Percentiles rank a stretch among this genome's conserved stretches.
phyloP scores from a whole-genome alignment of 2,329 filamentous ascomycete species.

The Penicillium sp. region DNA sequence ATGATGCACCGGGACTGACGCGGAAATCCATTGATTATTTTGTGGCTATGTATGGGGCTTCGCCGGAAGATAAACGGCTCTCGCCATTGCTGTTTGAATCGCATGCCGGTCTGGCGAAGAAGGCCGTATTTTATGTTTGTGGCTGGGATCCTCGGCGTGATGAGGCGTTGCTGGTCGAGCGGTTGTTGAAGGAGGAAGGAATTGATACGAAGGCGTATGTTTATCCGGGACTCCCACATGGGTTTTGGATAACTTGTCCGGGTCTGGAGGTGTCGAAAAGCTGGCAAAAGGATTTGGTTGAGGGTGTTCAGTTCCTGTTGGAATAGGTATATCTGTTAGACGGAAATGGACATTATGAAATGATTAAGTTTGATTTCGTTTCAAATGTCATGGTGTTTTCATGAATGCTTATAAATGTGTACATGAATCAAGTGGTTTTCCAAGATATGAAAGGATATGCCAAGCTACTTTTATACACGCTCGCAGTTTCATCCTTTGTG shows the following conservation, averaged over 20 bases:
- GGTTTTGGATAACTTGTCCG: conserved; percentile 32
- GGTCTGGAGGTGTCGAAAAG: conserved; percentile 33
- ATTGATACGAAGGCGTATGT: conserved; percentile 48
- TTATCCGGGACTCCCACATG: conserved; percentile 47
- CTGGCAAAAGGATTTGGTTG: conserved; percentile 36
- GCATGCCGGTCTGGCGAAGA: conserved; percentile 34
- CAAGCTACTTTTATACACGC: too few relatives aligned
- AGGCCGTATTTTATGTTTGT: conserved; percentile 53
- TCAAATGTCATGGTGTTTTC: too few relatives aligned
- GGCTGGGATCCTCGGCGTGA: conserved; percentile 56
- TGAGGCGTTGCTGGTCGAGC: conserved; percentile 54
- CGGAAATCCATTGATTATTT: conserved; percentile 43
- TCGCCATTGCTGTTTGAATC: conserved; percentile 44
- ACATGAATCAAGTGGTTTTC: too few relatives aligned
- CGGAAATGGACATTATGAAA: too few relatives aligned
- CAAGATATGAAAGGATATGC: too few relatives aligned
- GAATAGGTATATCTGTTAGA: background rate
- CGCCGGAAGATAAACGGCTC: conserved; percentile 42
- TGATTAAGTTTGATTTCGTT: too few relatives aligned
- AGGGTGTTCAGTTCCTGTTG: conserved; percentile 16
- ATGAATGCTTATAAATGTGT: too few relatives aligned
- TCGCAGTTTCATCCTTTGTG: too few relatives aligned
- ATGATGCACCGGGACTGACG: conserved; percentile 33
- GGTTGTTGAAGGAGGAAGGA: conserved; percentile 41
- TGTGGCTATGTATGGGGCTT: conserved; percentile 31